These are phyloP conservation scores for Leucocoprinus birnbaumii DNA, from an alignment of 768 basidiomycete genomes.

Conservation along the genomic window DNA sequence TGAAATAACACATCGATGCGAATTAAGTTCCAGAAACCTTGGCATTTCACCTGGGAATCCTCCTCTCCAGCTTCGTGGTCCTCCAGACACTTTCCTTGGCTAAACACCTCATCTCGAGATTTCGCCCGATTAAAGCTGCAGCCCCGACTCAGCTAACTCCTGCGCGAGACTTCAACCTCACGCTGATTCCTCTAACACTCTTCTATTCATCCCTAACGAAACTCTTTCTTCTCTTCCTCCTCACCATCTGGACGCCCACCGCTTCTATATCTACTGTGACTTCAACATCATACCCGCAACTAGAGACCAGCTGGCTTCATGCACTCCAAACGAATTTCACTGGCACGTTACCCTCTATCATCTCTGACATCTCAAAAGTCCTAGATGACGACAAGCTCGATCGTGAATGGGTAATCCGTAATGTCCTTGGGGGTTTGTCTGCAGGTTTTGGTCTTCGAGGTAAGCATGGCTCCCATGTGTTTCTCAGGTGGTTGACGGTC, in stretches of 20 bases:
- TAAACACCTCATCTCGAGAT: neutral
- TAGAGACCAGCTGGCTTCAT: constrained; percentile 23
- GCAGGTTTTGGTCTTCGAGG: constrained; percentile 85
- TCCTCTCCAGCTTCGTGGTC: constrained; percentile 51
- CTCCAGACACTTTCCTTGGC: constrained; percentile 33
- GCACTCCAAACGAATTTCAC: constrained; percentile 25
- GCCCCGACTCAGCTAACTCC: constrained; percentile 34
- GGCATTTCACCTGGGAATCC: constrained; percentile 70
- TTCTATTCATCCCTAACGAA: constrained; percentile 86
- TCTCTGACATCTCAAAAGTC: constrained; percentile 43
- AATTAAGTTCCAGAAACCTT: constrained; percentile 53
- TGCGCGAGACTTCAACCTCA: constrained; percentile 62
- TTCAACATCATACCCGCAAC: constrained; percentile 8
- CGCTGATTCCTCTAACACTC: constrained; percentile 73
- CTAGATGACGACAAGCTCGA: constrained; percentile 75
- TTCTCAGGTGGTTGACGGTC: neutral
- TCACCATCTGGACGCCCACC: constrained; percentile 76
- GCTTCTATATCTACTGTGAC: constrained; percentile 16
- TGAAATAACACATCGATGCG: neutral
- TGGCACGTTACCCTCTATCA: constrained; percentile 15
- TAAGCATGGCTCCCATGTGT: constrained; percentile 23
- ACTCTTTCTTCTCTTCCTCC: constrained; percentile 76
- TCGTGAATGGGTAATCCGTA: constrained; percentile 81
- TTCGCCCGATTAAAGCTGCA: constrained; percentile 9
- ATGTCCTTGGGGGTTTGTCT: constrained; percentile 82